A percentile compares a stretch with the other conserved stretches of the same genome.
Evolutionary conservation across 2,329 filamentous ascomycete genomes (phyloP).

Genomic region (Nothopassalora personata): DNA sequence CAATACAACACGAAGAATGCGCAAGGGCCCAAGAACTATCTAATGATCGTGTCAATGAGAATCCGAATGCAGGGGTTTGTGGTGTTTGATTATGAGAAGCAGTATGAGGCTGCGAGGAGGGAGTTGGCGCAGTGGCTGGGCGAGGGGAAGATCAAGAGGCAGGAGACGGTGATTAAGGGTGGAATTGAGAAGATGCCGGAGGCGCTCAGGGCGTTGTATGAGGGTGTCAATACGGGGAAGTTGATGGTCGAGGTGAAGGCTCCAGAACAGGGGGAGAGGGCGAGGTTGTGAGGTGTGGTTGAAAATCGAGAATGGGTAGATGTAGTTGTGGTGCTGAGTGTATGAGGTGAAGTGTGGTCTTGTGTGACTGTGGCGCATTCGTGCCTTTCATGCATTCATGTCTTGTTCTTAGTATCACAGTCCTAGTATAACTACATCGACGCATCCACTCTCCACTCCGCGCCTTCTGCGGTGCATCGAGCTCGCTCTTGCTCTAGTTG

Average conservation of each 20-base stretch:
- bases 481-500: conserved; percentile 18
- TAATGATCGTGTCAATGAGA: conserved; percentile 50
- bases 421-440: conserved; percentile 18
- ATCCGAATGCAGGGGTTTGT: conserved; percentile 67
- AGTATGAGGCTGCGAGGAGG: conserved; percentile 53
- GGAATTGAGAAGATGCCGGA: conserved; percentile 46
- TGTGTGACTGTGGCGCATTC: not conserved
- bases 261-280: conserved; percentile 3
- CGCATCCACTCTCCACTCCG: not conserved
- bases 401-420: conserved; percentile 11
- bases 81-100: conserved; percentile 59
- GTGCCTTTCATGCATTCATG: not conserved
- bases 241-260: conserved; percentile 22
- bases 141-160: conserved; percentile 52
- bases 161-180: conserved; percentile 44
- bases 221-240: conserved; percentile 45
- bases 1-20: conserved; percentile 55
- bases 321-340: conserved; percentile 1
- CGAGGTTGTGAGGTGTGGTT: conserved; percentile 9
- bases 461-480: not conserved
- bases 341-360: conserved; percentile 2
- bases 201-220: conserved; percentile 45
- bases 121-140: conserved; percentile 52
- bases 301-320: not conserved
- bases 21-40: conserved; percentile 52